Base-by-base conservation (phyloP, 192 early-diverging fungal species). In the Funneliformis mosseae region DNA sequence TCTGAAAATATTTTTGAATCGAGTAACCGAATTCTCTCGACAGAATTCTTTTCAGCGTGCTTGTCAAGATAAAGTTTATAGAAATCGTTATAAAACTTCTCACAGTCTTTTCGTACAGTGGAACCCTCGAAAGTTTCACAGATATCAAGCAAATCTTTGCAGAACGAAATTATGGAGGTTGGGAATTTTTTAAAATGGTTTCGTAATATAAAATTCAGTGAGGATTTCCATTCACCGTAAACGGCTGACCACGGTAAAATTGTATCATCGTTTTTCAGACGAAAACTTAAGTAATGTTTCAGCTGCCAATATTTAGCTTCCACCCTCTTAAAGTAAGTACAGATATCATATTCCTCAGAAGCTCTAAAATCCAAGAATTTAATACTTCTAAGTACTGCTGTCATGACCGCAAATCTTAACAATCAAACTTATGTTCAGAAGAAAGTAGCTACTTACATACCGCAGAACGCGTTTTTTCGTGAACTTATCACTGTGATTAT, bases 221-320 rank as follows among this genome's bases (percentile, higher is more conserved):
- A 66, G 1, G 0, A 7, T 33, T 66, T 2, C 64, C 64, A 66
- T 8, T 66, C 64, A 66, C 12, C 3, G 12, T 66, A 66, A 66
- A 66, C 64, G 3, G 28, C 38, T 3, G 0, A 38, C 64, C 64
- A 66, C 5, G 64, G 64, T 21, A 66, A 1, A 28, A 66, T 66
- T 28, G 4, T 12, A 0, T 25, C 64, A 66, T 66, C 64, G 64
- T n/a, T 72, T 72, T 50, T 72, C 21, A 72, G 41, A 1, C 70
- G 70, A 72, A 72, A 45, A 72, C 10, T 45, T 27, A 72, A 72
- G 28, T 72, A 72, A 14, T 72, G 70, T 18, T 46, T 72, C 46
- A 72, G 21, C 46, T 72, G 70, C 70, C 70, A 72, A 50, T 39
- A 72, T 27, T 33, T 72, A 12, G 70, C 70, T 72, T 72, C 42